Evolutionary conservation across 208 protist genomes (phyloP), one percentile per base, ranked within the genome.

Genomic region (Jaenimonas drosophilae): DNA sequence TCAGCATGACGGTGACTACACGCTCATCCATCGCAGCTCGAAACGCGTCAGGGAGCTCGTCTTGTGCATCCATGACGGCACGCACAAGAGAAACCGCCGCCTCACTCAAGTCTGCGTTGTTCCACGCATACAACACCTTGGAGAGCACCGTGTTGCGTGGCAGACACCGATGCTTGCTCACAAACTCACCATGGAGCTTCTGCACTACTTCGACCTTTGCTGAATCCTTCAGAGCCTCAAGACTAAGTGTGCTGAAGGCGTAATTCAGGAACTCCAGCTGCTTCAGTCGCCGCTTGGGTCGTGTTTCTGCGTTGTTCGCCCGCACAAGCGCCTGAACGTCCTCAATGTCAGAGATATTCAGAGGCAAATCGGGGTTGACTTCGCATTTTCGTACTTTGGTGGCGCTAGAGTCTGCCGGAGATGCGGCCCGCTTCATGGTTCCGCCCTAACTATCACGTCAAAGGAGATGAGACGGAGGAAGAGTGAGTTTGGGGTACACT

Each of bases 221-320:
- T 0, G n/a, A 16, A 7, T 68, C 65, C 19, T 43, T 36, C 24
- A 52, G 36, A 4, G 64, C 79, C 4, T 34, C 54, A 2, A 45
- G 20, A 19, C 64, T 70, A 0, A 92, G 27, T 16, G 42, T 39
- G n/a, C 60, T 53, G 21, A 88, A 77, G 11, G 74, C 59, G 16
- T 83, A 42, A 52, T 81, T 87, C 5, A 87, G 55, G 33, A 92
- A 88, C 5, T 92, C 78, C 34, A 41, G 51, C 4, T 47, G 33
- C 14, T 58, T 55, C 6, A 80, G 47, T 6, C 80, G 64, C 25
- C 53, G 44, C 41, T 71, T 80, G 14, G 59, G 63, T 17, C 64
- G 70, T 6, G 32, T 54, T 34, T 89, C 46, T 4, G 33, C 25
- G 34, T 92, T 92, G 49, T 92, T 92, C 14, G 54, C 50, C 12